Evolutionary conservation across 2,329 filamentous ascomycete species (phyloP), one percentile per base, ranked within the genome.

Genomic region (Didymellaceae sp.): DNA sequence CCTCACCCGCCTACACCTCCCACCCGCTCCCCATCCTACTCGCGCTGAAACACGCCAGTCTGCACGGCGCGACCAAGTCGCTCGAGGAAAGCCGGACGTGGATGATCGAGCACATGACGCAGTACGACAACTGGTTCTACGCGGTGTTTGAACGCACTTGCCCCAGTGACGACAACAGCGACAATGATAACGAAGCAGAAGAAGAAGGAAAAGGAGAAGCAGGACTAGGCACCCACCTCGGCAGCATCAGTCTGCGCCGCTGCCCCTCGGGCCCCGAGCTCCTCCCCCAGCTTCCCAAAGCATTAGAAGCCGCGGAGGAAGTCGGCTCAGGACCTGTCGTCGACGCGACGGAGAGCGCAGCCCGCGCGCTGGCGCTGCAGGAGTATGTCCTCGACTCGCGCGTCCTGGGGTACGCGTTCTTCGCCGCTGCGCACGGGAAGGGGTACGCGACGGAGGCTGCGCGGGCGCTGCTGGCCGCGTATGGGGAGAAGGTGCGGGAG

Each of bases 361-460:
- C n/a, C n/a, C n/a, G n/a, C n/a, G n/a, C n/a, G n/a, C n/a, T n/a
- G n/a, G n/a, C n/a, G n/a, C n/a, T n/a, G n/a, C n/a, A n/a, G n/a
- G n/a, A n/a, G n/a, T n/a, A n/a, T n/a, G n/a, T n/a, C n/a, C 33
- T 63, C 7, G 41, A 58, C 10, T n/a, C 63, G 6, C 43, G 62
- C 6, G 48, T 48, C 1, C 5, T 70, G 6, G 67, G 65, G 1
- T 70, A 70, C 41, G 54, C 60, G 1, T 55, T 65, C 6, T 63
- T 66, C 18, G 33, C 45, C 4, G 26, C 41, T 1, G 46, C 55
- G 4, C 61, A 59, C 44, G 66, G 66, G 2, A 60, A 57, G n/a
- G 66, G 67, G 2, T 68, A 67, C 31, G 66, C 59, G 4, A 71
- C 65, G 0, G 67, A 71, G 52, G 61, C 66, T 6, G 50, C 33